These are phyloP conservation scores for Phialocephala subalpina DNA, from an alignment of 2,329 filamentous ascomycete genomes.

Conservation along the genomic window DNA sequence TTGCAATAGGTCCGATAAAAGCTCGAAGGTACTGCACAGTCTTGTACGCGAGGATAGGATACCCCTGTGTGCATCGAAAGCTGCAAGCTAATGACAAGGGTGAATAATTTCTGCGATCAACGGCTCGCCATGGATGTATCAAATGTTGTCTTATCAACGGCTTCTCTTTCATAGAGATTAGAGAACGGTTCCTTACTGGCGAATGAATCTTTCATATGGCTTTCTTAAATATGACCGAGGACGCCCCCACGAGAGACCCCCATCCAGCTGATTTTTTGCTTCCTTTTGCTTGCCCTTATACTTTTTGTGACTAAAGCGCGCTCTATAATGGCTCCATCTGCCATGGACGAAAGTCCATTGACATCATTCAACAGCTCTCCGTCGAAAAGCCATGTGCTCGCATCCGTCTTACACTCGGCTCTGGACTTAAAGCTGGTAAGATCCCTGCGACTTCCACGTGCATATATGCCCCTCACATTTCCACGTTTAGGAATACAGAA, in stretches of 20 bases:
- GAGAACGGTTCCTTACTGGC: slow-evolving; percentile 24
- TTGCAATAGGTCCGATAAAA: slow-evolving; percentile 21
- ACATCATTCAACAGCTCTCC: slow-evolving; percentile 15
- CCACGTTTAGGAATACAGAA: slow-evolving; percentile 57
- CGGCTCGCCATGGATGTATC: slow-evolving; percentile 6
- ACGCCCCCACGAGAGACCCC: slow-evolving; percentile 10
- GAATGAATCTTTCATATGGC: neutral
- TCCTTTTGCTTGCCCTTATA: slow-evolving; percentile 15
- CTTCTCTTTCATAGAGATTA: slow-evolving; percentile 23
- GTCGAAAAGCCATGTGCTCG: slow-evolving; percentile 19
- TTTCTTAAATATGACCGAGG: neutral
- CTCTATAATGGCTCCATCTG: slow-evolving; percentile 26
- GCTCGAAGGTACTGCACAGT: slow-evolving; percentile 17
- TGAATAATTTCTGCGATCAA: slow-evolving; percentile 10
- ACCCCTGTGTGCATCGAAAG: neutral
- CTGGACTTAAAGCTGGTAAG: slow-evolving; percentile 65
- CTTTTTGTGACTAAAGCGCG: slow-evolving; percentile 13
- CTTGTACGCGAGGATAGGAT: slow-evolving; percentile 4
- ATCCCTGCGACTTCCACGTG: slow-evolving; percentile 17
- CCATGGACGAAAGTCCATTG: slow-evolving; percentile 22
- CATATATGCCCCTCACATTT: slow-evolving; percentile 18
- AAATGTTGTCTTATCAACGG: slow-evolving; percentile 21
- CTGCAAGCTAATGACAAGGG: slow-evolving; percentile 15
- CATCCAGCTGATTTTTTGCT: slow-evolving; percentile 14
- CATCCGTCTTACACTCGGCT: slow-evolving; percentile 56